phyloP scores from a whole-genome alignment of 1,284 basidiomycete species.

The Sporisorium sorghi region DNA sequence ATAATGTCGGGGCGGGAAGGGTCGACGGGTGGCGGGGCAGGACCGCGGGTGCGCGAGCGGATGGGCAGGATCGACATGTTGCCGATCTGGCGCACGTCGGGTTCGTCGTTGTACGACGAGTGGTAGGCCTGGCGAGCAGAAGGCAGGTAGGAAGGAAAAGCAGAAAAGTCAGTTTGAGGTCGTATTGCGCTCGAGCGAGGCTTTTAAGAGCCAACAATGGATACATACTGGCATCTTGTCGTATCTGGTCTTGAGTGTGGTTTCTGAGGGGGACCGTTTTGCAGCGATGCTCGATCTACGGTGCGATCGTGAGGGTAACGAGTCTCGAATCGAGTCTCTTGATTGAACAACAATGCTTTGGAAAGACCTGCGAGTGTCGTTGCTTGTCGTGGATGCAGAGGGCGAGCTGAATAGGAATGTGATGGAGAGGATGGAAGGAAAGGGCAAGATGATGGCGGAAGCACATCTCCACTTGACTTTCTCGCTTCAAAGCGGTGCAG shows the following conservation, averaged over 20 bases:
- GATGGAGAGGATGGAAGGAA: neutral
- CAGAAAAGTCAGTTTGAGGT: neutral
- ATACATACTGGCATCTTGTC: conserved; percentile 7
- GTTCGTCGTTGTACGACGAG: conserved; percentile 89
- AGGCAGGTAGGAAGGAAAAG: neutral
- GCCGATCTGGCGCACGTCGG: conserved; percentile 84
- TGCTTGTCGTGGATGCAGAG: neutral
- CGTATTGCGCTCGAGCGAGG: neutral
- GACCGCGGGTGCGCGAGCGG: conserved; percentile 88
- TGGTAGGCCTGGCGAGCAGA: conserved; percentile 78
- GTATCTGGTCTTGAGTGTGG: neutral
- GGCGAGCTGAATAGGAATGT: neutral
- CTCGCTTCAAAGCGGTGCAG: conserved; percentile 3
- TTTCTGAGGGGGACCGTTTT: neutral
- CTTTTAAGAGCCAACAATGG: neutral
- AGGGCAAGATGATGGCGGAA: neutral
- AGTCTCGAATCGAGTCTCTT: neutral
- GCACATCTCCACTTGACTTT: conserved; percentile 5
- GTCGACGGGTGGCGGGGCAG: conserved; percentile 83
- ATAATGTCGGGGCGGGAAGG: conserved; percentile 86
- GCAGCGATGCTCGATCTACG: neutral
- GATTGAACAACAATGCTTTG: neutral
- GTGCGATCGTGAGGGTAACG: no score
- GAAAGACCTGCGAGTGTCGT: neutral
- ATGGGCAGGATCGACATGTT: conserved; percentile 92